Percentiles rank a stretch among this genome's conserved stretches.
Evolutionary conservation across 495 filamentous ascomycete species (phyloP).

Genomic region (Hypoxylon subgilvum): DNA sequence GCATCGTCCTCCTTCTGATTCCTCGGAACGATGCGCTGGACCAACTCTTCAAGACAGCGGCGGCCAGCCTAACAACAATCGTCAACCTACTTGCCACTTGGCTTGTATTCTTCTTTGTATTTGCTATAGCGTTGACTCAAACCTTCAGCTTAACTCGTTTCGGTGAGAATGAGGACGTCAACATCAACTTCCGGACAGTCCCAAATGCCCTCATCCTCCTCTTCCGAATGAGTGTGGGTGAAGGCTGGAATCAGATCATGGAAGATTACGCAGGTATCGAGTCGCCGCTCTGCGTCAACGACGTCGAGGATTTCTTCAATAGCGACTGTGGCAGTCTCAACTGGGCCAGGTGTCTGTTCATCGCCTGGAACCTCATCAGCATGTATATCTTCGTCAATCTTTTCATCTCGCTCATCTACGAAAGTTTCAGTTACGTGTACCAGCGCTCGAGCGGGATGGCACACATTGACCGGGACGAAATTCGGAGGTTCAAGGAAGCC

Average conservation of each 20-base stretch:
- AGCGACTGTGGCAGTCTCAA: conserved; percentile 89
- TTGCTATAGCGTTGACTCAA: conserved; percentile 94
- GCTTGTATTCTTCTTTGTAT: conserved; percentile 95
- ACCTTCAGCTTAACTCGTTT: conserved; percentile 95
- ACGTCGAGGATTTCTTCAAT: conserved; percentile 70
- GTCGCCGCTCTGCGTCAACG: conserved; percentile 75
- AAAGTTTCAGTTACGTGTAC: conserved; percentile 99
- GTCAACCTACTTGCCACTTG: conserved; percentile 93
- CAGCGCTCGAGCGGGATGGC: conserved; percentile 88
- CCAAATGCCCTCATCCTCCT: conserved; percentile 92
- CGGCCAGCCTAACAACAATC: conserved; percentile 90
- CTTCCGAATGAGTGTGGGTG: conserved; percentile 89
- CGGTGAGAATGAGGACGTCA: conserved; percentile 70
- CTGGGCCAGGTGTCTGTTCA: conserved; percentile 88
- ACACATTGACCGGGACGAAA: conserved; percentile 85
- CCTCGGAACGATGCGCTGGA: conserved; percentile 97
- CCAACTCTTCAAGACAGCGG: conserved; percentile 98
- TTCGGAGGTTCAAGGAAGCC: conserved; percentile 95
- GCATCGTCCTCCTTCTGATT: conserved; percentile 88
- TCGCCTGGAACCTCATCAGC: conserved; percentile 98
- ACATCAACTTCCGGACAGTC: conserved; percentile 92
- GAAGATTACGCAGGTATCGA: conserved; percentile 86
- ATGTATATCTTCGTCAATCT: conserved; percentile 99
- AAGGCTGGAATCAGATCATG: conserved; percentile 97
- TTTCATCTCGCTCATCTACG: conserved; percentile 98